A percentile compares a stretch with the other conserved stretches of the same genome.
These are phyloP conservation scores for Hygrophoropsis aurantiaca DNA, from an alignment of 768 basidiomycete species.

Conservation along the genomic window DNA sequence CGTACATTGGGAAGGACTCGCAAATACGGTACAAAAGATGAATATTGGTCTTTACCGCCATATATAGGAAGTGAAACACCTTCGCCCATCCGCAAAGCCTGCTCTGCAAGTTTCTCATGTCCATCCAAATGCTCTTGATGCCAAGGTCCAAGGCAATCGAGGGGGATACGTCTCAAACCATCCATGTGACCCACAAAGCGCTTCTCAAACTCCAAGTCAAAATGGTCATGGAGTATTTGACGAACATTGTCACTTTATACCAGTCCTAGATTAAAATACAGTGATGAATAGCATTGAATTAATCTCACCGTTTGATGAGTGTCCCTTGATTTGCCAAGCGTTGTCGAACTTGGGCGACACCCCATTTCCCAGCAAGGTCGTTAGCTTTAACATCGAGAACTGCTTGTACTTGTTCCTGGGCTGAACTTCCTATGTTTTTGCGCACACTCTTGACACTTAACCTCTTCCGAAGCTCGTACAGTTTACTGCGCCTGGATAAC, in stretches of 20 bases:
- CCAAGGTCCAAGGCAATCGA: conserved; percentile 16
- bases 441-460: not conserved
- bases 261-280: not conserved
- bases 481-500: not conserved
- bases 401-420: not conserved
- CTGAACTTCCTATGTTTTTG: not conserved
- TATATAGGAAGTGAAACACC: conserved; percentile 20
- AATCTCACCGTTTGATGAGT: conserved; percentile 8
- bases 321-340: conserved; percentile 10
- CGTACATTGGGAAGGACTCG: conserved; percentile 19
- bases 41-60: conserved; percentile 18
- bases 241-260: conserved; percentile 1
- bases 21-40: conserved; percentile 10
- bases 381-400: conserved; percentile 9
- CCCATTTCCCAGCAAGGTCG: conserved; percentile 11
- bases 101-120: conserved; percentile 24
- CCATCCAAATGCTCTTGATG: conserved; percentile 25
- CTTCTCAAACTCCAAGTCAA: conserved; percentile 11
- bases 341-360: conserved; percentile 12
- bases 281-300: not conserved
- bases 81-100: conserved; percentile 21
- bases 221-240: conserved; percentile 2
- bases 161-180: conserved; percentile 5
- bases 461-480: not conserved
- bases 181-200: conserved; percentile 13